Conservation (phyloP, 2,329 filamentous ascomycete genomes). For the Biscogniauxia mediterranea region DNA sequence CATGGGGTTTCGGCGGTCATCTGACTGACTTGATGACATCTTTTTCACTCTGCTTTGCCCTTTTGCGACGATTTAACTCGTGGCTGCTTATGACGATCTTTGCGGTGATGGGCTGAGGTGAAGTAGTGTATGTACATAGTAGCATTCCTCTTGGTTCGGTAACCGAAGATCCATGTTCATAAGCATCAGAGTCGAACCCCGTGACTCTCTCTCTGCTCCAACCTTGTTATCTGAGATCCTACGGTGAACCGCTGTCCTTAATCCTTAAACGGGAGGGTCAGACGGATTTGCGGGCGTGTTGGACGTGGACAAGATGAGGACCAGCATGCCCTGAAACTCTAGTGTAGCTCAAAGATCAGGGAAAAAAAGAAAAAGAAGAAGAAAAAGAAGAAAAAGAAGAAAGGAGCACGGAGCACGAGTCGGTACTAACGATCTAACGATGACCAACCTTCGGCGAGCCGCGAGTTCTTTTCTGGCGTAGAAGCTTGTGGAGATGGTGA, state of each 20-base stretch:
- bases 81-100: background rate
- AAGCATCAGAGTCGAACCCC: background rate
- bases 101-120: background rate
- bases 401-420: background rate
- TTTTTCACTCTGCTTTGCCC: background rate
- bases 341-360: background rate
- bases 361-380: background rate
- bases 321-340: background rate
- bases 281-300: background rate
- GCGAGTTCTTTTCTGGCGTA: background rate
- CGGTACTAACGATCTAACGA: background rate
- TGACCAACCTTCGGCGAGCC: background rate
- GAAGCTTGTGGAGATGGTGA: background rate
- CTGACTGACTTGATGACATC: background rate
- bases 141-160: background rate
- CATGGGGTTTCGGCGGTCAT: background rate
- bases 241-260: background rate
- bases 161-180: background rate
- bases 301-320: background rate
- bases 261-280: background rate
- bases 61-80: background rate
- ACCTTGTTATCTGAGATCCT: background rate
- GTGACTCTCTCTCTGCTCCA: background rate
- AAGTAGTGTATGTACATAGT: no score
- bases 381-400: no score